Base-by-base conservation (phyloP, 768 basidiomycete species). In the Cyathus striatus region DNA sequence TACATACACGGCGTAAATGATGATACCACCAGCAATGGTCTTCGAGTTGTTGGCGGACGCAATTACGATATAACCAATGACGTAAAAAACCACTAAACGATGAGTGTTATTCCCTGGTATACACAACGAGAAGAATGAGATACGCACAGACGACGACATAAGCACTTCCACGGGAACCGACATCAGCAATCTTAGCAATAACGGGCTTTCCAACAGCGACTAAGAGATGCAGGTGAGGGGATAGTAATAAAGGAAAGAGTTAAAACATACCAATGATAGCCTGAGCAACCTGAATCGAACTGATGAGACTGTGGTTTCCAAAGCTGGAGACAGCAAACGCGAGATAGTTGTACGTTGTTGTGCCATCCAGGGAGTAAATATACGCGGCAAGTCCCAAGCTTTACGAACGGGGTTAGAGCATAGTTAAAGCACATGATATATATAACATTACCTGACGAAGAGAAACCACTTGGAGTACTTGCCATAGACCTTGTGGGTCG, bases 101-200 rank as follows among this genome's bases (percentile, higher is more conserved):
- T n/a, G 18, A 34, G 21, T 13, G 16, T 34, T 12, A 38, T 20
- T 5, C 44, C 40, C 13, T 10, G 12, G 23, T 2, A 25, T 36
- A 32, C 16, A 9, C 14, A 33, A n/a, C 27, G 10, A 13, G 14
- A 33, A 14, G 26, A 22, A 16, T 18, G n/a, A 3, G 13, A 33
- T 14, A 73, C 78, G 66, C 50, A 79, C 78, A 54, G 43, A 83
- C 78, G 27, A 72, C 48, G 22, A 72, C 63, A 53, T 79, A 87
- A 1, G 83, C 80, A 32, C 69, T 70, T 16, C 79, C 81, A 51
- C 86, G 73, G 18, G 85, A 86, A 12, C 75, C 65, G 6, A 84
- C 77, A 56, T 89, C 86, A 6, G 85, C 78, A 30, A 86, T 58
- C 60, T 87, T 87, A 1, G 86, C 85, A 48, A 86, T 78, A 26